A percentile compares a stretch with the other conserved stretches of the same genome.
Conservation (phyloP, 352 stramenopile species). For the Globisporangium paddicum region DNA sequence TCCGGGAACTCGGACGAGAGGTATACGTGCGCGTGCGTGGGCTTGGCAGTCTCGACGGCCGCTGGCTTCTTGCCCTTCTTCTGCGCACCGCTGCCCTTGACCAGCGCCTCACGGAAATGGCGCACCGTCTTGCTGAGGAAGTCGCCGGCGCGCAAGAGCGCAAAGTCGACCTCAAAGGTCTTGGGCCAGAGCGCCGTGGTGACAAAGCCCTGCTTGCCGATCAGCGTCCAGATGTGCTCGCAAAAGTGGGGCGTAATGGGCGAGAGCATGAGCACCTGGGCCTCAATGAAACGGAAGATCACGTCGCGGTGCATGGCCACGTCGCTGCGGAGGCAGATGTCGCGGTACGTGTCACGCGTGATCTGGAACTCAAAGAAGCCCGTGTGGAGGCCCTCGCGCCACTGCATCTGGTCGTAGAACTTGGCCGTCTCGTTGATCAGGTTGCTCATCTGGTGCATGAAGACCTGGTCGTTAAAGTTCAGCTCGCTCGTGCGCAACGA, state of each 20-base stretch:
- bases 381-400: slow-evolving; percentile 96
- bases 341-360: slow-evolving; percentile 96
- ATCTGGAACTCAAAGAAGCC: slow-evolving; percentile 99
- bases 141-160: slow-evolving; percentile 90
- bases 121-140: slow-evolving; percentile 92
- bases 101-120: slow-evolving; percentile 83
- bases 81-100: slow-evolving; percentile 53
- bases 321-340: slow-evolving; percentile 88
- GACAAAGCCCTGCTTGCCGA: slow-evolving; percentile 91
- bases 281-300: slow-evolving; percentile 92
- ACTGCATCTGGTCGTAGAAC: slow-evolving; percentile 90
- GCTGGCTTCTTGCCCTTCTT: slow-evolving; percentile 92
- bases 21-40: slow-evolving; percentile 84
- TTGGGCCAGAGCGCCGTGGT: slow-evolving; percentile 87
- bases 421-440: slow-evolving; percentile 89
- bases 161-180: slow-evolving; percentile 87
- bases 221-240: slow-evolving; percentile 91
- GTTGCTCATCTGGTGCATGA: slow-evolving; percentile 97
- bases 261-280: slow-evolving; percentile 92
- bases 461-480: slow-evolving; percentile 93
- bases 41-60: slow-evolving; percentile 81
- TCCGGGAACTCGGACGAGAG: slow-evolving; percentile 78
- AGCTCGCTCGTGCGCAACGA: slow-evolving; percentile 77
- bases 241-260: slow-evolving; percentile 95
- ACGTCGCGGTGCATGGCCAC: slow-evolving; percentile 91